Evolutionary conservation across 371 early-diverging fungal genomes (phyloP).

Genomic region (Apophysomyces variabilis): DNA sequence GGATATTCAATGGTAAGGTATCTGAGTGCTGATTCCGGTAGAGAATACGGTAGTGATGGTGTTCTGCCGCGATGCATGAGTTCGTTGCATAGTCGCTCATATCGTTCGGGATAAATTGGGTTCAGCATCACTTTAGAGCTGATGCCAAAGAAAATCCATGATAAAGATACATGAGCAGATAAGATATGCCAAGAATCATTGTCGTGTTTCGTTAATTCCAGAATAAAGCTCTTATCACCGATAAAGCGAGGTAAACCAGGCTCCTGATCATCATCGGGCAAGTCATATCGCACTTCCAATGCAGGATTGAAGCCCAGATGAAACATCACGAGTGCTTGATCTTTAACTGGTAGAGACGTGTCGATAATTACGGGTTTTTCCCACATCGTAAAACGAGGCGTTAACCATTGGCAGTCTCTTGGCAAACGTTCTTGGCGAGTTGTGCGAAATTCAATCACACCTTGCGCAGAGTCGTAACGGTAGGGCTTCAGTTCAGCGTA

Average conservation of each 20-base stretch:
- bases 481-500: constrained; percentile 25
- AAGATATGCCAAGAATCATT: too few species aligned
- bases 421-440: neutral
- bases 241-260: constrained; percentile 30
- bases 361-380: too few species aligned
- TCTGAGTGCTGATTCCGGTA: too few species aligned
- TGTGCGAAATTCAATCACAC: constrained; percentile 46
- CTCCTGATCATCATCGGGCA: constrained; percentile 17
- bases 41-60: too few species aligned
- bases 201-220: constrained; percentile 18
- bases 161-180: constrained; percentile 38
- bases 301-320: constrained; percentile 47
- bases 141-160: constrained; percentile 45
- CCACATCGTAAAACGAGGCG: too few species aligned
- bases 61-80: constrained; percentile 28
- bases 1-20: too few species aligned
- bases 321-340: constrained; percentile 39
- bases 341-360: constrained; percentile 15
- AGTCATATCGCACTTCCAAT: constrained; percentile 41
- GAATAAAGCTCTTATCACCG: constrained; percentile 45
- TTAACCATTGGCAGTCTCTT: too few species aligned
- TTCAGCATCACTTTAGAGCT: constrained; percentile 21
- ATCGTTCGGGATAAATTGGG: constrained; percentile 42
- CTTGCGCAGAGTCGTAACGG: constrained; percentile 34
- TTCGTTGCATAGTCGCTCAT: constrained; percentile 25